Evolutionary conservation across 805 yeast species (phyloP).

Genomic region (Saturnispora sekii): DNA sequence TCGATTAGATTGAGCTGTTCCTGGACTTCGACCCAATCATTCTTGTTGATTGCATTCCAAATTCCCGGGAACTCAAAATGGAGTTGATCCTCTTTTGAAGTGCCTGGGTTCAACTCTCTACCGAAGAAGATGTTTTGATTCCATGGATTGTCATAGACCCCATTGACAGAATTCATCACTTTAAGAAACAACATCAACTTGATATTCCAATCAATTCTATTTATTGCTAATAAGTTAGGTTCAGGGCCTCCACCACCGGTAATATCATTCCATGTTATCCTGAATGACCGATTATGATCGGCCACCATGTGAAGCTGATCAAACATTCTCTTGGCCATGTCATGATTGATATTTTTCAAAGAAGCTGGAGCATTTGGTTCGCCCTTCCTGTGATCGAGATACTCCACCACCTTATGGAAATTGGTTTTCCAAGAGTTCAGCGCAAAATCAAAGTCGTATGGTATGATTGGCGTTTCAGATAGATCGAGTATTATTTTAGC

Average conservation of each 20-base stretch:
- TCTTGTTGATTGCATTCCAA: slow-evolving; percentile 50
- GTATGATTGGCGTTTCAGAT: slow-evolving; percentile 71
- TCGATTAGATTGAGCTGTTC: slow-evolving; percentile 38
- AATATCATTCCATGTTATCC: slow-evolving; percentile 52
- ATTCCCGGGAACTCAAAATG: slow-evolving; percentile 71
- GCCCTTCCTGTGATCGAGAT: slow-evolving; percentile 18
- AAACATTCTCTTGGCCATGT: slow-evolving; percentile 22
- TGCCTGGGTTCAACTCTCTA: slow-evolving; percentile 48
- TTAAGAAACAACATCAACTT: slow-evolving; percentile 48
- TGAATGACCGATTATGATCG: slow-evolving; percentile 44
- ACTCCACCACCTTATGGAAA: slow-evolving; percentile 37
- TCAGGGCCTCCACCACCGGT: slow-evolving; percentile 53
- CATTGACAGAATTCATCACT: slow-evolving; percentile 36
- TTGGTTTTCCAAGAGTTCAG: slow-evolving; percentile 35
- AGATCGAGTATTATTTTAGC: slow-evolving; percentile 45
- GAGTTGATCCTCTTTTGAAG: slow-evolving; percentile 39
- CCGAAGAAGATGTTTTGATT: slow-evolving; percentile 63
- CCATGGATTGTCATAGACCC: slow-evolving; percentile 47
- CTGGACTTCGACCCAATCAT: slow-evolving; percentile 47
- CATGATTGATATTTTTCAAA: slow-evolving; percentile 17
- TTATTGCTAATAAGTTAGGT: slow-evolving; percentile 60
- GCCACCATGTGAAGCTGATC: slow-evolving; percentile 35
- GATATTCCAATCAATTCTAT: slow-evolving; percentile 77
- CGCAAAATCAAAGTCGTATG: slow-evolving; percentile 46
- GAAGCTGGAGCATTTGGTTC: background rate